These are phyloP conservation scores for Paratinospora sagittata DNA, from an alignment of 164 flowering plant genomes.

Conservation along the genomic window DNA sequence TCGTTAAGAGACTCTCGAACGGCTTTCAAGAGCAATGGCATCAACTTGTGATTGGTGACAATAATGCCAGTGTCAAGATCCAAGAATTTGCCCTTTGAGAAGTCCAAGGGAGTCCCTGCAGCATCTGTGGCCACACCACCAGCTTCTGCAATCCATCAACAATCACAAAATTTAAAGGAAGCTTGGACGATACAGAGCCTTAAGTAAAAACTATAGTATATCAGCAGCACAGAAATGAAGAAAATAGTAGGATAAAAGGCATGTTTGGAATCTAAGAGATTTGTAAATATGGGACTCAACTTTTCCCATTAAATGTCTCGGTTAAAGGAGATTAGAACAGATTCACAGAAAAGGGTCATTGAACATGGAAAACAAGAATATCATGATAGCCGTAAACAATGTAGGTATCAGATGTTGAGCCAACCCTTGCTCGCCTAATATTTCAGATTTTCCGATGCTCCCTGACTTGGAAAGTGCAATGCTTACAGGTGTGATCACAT, in stretches of 20 bases:
- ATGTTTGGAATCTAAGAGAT: neutral
- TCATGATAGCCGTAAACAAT: neutral
- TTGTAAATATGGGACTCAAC: neutral
- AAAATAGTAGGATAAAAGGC: neutral
- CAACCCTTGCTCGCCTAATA: neutral
- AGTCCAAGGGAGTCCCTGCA: constrained; percentile 85
- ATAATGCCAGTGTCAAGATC: constrained; percentile 86
- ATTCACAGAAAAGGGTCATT: neutral
- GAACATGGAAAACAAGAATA: neutral
- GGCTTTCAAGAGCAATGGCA: constrained; percentile 83
- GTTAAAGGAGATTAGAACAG: neutral
- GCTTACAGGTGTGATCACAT: neutral
- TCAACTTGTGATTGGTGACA: constrained; percentile 77
- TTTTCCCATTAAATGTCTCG: neutral
- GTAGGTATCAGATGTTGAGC: neutral
- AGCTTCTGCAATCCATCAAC: constrained; percentile 65
- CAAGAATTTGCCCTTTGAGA: constrained; percentile 77
- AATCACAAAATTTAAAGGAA: constrained; percentile 5
- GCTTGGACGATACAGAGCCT: neutral
- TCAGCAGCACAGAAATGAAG: neutral
- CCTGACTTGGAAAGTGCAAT: neutral
- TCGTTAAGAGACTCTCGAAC: constrained; percentile 67
- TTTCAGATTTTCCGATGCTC: neutral
- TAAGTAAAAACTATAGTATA: neutral
- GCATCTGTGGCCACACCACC: constrained; percentile 94